Evolutionary conservation across 805 yeast species (phyloP).

Genomic region (Candida dajiaensis): DNA sequence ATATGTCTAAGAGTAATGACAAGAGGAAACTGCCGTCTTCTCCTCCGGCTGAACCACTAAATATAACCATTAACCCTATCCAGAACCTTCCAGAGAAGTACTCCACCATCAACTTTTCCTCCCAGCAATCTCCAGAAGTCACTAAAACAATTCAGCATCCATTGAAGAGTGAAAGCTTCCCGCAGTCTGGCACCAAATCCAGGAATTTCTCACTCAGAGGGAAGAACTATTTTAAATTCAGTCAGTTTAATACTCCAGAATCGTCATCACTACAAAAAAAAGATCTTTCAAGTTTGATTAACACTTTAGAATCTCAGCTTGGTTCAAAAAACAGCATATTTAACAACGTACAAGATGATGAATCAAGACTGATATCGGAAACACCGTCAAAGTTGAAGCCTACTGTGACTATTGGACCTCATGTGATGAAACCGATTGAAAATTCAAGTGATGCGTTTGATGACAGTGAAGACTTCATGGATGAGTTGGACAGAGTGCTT

Average conservation of each 20-base stretch:
- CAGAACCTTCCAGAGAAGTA: constrained; percentile 12
- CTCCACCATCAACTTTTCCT: constrained; percentile 13
- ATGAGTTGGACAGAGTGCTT: constrained; percentile 10
- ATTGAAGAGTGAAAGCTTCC: constrained; percentile 11
- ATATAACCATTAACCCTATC: constrained; percentile 13
- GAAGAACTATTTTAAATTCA: constrained; percentile 1
- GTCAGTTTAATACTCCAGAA: constrained; percentile 6
- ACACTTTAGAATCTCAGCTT: constrained; percentile 7
- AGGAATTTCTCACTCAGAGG: constrained; percentile 2
- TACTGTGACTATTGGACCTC: background rate
- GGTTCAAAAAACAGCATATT: constrained; percentile 3
- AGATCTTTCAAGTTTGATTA: constrained; percentile 17
- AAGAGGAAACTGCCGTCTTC: constrained; percentile 17
- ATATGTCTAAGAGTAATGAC: constrained; percentile 1
- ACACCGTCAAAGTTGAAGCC: constrained; percentile 13
- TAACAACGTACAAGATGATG: constrained; percentile 6
- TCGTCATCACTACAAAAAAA: constrained; percentile 5
- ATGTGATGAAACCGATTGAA: constrained; percentile 3
- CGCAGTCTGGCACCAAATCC: constrained; percentile 2
- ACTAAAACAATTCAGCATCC: constrained; percentile 1
- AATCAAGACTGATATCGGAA: background rate
- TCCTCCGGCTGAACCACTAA: constrained; percentile 12
- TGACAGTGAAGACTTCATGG: constrained; percentile 23
- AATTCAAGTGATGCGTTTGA: constrained; percentile 18
- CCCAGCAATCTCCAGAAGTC: constrained; percentile 14